Evolutionary conservation across 2,329 filamentous ascomycete species (phyloP), one percentile per base, ranked within the genome.

Genomic region (Dactylonectria macrodidyma): DNA sequence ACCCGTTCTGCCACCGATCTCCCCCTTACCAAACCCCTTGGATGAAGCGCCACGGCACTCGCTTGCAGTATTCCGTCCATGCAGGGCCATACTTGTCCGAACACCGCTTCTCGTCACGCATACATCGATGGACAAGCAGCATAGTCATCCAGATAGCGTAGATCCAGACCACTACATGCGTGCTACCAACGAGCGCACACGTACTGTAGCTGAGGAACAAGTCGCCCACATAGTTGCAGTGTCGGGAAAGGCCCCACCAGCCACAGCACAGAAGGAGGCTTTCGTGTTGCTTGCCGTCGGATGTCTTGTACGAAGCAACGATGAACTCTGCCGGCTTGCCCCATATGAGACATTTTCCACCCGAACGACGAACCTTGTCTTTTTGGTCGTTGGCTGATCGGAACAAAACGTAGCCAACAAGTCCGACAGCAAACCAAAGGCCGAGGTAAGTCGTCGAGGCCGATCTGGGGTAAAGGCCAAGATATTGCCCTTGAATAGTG

Each of bases 401-500:
- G 73, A 86, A 86, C 4, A 86, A 59, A 0, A 75, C 69, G 63
- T 86, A 86, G 4, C 84, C 84, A 22, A 64, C 65, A 2, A 76
- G 24, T 1, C 75, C 75, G 0, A 76, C 36, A 3, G 52, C 2
- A 36, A 64, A 77, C 63, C 51, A 81, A 22, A 52, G 56, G 2
- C 65, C 62, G 3, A 75, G 19, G 11, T 74, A 77, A 22, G n/a
- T 55, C 16, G n/a, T 76, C 58, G 41, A 82, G 56, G 56, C 73
- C 57, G 57, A 81, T 52, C 38, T 72, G 2, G 84, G 84, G 62
- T 86, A 82, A 1, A 76, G 73, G 2, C 83, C 82, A 1, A 87
- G 76, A 58, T 84, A 87, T 65, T 87, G 85, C 0, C 80, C 80
- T 66, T 87, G 85, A 1, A 85, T 78, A 0, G 85, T 86, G 70